phyloP scores from a whole-genome alignment of 441 rosid species.

The Brassica balearica region DNA sequence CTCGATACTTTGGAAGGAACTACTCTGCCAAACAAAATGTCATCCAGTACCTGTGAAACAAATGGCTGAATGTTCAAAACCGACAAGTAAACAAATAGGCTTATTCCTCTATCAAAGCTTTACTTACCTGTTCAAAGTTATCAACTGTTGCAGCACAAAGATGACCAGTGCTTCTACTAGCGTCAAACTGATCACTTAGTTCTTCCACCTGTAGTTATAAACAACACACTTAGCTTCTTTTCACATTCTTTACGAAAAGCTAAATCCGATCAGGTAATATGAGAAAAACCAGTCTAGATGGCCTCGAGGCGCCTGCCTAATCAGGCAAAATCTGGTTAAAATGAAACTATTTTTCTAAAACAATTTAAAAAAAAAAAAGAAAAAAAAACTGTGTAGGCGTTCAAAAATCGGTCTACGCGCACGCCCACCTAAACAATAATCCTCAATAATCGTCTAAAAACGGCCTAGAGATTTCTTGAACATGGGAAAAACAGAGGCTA shows the following conservation, averaged over 20 bases:
- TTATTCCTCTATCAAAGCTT: not conserved
- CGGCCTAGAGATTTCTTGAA: too few relatives aligned
- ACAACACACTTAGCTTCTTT: constrained; percentile 15
- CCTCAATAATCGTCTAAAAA: too few relatives aligned
- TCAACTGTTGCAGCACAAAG: constrained; percentile 85
- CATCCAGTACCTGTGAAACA: constrained; percentile 69
- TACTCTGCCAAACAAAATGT: constrained; percentile 60
- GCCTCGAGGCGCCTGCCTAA: too few relatives aligned
- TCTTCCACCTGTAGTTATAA: constrained; percentile 59
- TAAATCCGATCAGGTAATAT: not conserved
- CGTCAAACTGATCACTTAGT: constrained; percentile 75
- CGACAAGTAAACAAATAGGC: not conserved
- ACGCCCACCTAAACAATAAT: too few relatives aligned
- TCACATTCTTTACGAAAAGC: not conserved
- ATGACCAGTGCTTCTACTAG: constrained; percentile 85
- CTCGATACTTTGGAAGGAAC: constrained; percentile 65
- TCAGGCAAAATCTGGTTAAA: too few relatives aligned
- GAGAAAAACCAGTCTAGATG: not conserved
- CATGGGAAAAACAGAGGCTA: not conserved
- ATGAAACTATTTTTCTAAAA: too few relatives aligned
- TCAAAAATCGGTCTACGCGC: too few relatives aligned
- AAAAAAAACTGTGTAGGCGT: constrained; percentile 20
- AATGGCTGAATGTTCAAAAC: constrained; percentile 27
- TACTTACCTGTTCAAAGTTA: constrained; percentile 78
- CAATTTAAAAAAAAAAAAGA: too few relatives aligned